phyloP scores from a whole-genome alignment of 495 filamentous ascomycete species.

The Sabuloglossum arenarium region DNA sequence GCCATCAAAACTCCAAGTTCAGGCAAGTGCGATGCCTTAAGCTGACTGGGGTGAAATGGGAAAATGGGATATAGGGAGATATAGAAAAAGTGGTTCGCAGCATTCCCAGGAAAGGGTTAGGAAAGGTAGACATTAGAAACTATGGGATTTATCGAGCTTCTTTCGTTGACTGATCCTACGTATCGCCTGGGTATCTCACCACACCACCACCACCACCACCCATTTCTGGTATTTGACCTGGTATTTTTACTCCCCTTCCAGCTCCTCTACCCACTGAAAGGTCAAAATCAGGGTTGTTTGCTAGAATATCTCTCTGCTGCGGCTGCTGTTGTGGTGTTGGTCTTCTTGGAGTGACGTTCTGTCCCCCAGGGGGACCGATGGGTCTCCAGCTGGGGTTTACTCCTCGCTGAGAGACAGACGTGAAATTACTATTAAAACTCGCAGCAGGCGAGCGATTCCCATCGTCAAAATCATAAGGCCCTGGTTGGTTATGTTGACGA shows the following conservation, averaged over 20 bases:
- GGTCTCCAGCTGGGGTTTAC: constrained; percentile 68
- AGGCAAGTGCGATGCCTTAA: too few relatives aligned
- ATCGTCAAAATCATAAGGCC: constrained; percentile 33
- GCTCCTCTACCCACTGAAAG: constrained; percentile 21
- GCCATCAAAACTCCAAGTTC: too few relatives aligned
- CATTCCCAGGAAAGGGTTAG: too few relatives aligned
- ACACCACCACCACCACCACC: background rate
- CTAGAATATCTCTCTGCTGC: constrained; percentile 33
- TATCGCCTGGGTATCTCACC: background rate
- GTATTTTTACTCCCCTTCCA: background rate
- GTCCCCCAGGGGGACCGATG: constrained; percentile 6
- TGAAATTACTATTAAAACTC: constrained; percentile 62
- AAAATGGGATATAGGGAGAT: too few relatives aligned
- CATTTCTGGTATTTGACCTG: background rate
- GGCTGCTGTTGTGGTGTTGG: constrained; percentile 20
- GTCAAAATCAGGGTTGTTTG: constrained; percentile 57
- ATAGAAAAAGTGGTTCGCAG: too few relatives aligned
- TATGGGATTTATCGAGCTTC: too few relatives aligned
- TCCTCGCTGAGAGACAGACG: constrained; percentile 66
- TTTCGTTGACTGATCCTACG: too few relatives aligned
- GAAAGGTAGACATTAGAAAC: background rate
- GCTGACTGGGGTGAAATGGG: too few relatives aligned
- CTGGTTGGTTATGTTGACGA: background rate
- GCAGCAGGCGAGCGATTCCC: constrained; percentile 54
- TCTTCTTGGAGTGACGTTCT: constrained; percentile 16